Base-by-base conservation (phyloP, 2,329 filamentous ascomycete genomes). In the Sporothrix pseudoabietina region DNA sequence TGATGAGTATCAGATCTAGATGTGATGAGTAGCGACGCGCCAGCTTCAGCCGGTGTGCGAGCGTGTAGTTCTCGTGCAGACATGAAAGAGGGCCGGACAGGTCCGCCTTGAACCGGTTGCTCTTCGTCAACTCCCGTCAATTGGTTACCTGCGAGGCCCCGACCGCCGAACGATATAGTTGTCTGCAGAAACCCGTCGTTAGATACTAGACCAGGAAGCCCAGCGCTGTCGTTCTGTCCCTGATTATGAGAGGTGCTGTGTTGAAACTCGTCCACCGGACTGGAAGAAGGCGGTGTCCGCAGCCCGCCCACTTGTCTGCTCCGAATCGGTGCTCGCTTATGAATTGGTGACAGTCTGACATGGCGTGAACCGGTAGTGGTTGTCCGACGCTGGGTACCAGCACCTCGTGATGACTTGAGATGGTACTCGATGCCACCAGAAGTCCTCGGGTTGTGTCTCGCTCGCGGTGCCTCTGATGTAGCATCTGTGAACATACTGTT, bases 261-360 rank as follows among this genome's bases (percentile, higher is more conserved):
- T 7, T 9, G 59, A 19, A 5, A 8, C 4, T 5, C 8, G 7
- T 44, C 66, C 4, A 66, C 30, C 3, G 72, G 72, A n/a, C 69
- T 74, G 7, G 73, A 74, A 10, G 75, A 32, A 3, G 75, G 75
- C 12, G 74, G 73, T 2, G 74, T 75, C n/a, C 52, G 74, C n/a
- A 75, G 14, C 9, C 63, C 52, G 19, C 68, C 41, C 5, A 47
- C 35, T 19, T 19, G 63, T 8, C 22, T 4, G 3, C 47, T 32
- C 39, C 54, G 59, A 32, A 65, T 68, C 8, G 30, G 52, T 10
- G 19, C 47, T 3, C 39, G 49, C 30, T 65, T 55, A 16, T 35
- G 22, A 3, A 63, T 47, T 3, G 69, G 55, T 12, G 69, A 63
- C 41, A 63, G 4, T 3, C 22, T 47, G 2, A 39, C 9, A 63